phyloP scores from a whole-genome alignment of 192 early-diverging fungal genomes.

The Globomyces pollinis-pini region DNA sequence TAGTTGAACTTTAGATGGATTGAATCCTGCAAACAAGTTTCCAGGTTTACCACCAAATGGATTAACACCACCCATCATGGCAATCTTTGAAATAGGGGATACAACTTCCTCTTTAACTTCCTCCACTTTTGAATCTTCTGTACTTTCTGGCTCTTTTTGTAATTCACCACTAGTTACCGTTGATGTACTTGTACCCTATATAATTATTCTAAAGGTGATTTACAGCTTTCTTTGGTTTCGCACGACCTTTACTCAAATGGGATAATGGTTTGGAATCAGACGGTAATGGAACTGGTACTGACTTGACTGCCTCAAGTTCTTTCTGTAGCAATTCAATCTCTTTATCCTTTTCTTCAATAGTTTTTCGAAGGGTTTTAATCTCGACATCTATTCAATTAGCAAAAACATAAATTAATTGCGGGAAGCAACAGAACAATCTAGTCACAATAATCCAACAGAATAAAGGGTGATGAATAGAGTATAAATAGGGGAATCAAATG shows the following conservation, averaged over 20 bases:
- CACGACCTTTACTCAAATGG: slow-evolving; percentile 1
- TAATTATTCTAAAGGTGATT: background rate
- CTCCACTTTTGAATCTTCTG: background rate
- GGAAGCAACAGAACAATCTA: too few relatives aligned
- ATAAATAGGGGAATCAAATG: background rate
- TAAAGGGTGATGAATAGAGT: too few relatives aligned
- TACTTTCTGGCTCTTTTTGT: background rate
- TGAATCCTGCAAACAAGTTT: slow-evolving; percentile 2
- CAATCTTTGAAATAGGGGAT: background rate
- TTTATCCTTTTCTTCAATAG: background rate
- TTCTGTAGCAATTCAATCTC: background rate
- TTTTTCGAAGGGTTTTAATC: background rate
- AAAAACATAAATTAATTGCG: too few relatives aligned
- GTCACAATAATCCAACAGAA: too few relatives aligned
- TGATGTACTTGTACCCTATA: background rate
- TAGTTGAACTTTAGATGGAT: slow-evolving; percentile 3
- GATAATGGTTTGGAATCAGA: background rate
- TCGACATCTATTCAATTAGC: background rate
- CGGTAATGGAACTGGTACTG: background rate
- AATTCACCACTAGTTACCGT: background rate
- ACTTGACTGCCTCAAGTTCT: background rate
- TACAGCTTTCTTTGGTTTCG: background rate
- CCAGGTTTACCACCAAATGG: background rate
- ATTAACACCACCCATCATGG: background rate
- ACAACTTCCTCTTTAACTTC: background rate